Evolutionary conservation across 768 basidiomycete genomes (phyloP).

Genomic region (Flagelloscypha sp.): DNA sequence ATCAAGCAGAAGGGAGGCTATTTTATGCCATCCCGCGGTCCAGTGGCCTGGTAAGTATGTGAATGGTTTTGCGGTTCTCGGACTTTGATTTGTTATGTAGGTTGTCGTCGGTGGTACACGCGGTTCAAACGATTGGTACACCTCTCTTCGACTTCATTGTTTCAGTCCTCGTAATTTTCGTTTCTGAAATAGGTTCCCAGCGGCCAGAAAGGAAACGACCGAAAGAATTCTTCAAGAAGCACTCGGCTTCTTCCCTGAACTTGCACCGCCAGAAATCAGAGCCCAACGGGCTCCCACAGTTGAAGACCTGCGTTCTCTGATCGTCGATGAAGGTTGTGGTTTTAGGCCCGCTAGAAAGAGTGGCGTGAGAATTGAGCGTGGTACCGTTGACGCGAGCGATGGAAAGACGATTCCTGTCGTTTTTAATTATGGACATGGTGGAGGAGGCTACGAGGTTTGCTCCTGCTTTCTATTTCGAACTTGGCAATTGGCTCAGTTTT

Average conservation of each 20-base stretch:
- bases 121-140: conserved; percentile 33
- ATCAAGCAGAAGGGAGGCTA: conserved; percentile 12
- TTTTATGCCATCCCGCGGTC: conserved; percentile 62
- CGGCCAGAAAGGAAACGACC: conserved; percentile 12
- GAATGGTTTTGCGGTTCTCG: too few relatives aligned
- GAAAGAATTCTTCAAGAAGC: conserved; percentile 12
- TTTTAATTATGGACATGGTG: conserved; percentile 53
- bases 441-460: too few relatives aligned
- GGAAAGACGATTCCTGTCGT: conserved; percentile 32
- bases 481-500: too few relatives aligned
- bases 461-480: too few relatives aligned
- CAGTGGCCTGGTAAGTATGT: conserved; percentile 36
- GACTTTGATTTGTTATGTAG: too few relatives aligned
- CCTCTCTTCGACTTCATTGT: background rate
- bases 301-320: conserved; percentile 25
- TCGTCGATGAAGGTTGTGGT: conserved; percentile 43
- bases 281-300: conserved; percentile 21
- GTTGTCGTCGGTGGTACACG: conserved; percentile 54
- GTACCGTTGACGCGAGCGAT: conserved; percentile 24
- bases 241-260: conserved; percentile 23
- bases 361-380: conserved; percentile 48
- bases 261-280: conserved; percentile 24
- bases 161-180: conserved; percentile 8
- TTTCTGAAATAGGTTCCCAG: conserved; percentile 9
- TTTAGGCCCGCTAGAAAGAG: conserved; percentile 47